These are phyloP conservation scores for Neurospora sp. DNA, from an alignment of 495 filamentous ascomycete species.

Conservation along the genomic window DNA sequence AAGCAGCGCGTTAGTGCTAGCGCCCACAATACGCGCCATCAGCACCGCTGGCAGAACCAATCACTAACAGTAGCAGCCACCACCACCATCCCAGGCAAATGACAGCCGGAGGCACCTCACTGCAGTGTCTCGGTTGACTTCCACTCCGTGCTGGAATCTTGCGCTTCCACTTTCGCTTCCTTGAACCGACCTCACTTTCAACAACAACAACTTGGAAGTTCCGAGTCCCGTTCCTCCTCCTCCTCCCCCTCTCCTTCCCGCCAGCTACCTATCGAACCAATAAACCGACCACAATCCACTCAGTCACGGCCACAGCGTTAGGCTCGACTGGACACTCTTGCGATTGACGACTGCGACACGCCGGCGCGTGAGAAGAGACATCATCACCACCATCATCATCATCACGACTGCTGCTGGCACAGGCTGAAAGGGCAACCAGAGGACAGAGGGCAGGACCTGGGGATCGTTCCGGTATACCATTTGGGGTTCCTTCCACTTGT, in stretches of 20 bases:
- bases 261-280: not conserved
- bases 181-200: not conserved
- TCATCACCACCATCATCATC: not conserved
- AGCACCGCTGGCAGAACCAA: not conserved
- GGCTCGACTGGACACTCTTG: not conserved
- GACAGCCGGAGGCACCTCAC: not conserved
- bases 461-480: not conserved
- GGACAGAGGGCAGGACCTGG: not conserved
- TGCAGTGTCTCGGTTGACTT: not conserved
- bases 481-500: not conserved
- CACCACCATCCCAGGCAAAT: not conserved
- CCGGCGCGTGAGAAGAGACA: not conserved
- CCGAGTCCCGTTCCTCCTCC: not conserved
- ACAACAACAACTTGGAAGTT: conserved; percentile 1
- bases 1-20: not conserved
- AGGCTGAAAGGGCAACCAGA: not conserved
- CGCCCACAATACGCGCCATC: not conserved
- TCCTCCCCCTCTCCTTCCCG: not conserved
- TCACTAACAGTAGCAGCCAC: not conserved
- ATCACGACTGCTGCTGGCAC: not conserved
- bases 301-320: not conserved
- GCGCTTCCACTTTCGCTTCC: not conserved
- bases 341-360: not conserved
- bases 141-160: not conserved
- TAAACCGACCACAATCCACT: not conserved